Percentiles rank a stretch among this genome's conserved stretches.
phyloP scores from a whole-genome alignment of 345 rosid genomes.

The Camelina laxa region DNA sequence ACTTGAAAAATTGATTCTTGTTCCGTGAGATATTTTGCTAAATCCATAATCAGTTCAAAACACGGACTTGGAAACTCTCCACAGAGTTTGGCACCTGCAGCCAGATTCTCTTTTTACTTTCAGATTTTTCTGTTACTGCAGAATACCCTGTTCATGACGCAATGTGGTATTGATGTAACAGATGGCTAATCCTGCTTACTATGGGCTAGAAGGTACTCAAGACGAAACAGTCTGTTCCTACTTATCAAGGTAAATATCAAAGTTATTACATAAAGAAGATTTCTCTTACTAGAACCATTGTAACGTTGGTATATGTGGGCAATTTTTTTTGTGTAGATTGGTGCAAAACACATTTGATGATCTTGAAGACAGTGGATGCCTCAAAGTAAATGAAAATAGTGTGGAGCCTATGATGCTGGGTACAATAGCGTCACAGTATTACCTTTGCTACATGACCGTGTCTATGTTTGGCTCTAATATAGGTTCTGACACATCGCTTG shows the following conservation, averaged over 20 bases:
- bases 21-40: neutral
- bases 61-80: conserved; percentile 1
- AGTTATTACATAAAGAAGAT: conserved; percentile 16
- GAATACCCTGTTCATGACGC: conserved; percentile 1
- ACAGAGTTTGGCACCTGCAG: conserved; percentile 9
- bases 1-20: neutral
- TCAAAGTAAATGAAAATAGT: conserved; percentile 70
- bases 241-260: conserved; percentile 70
- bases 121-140: neutral
- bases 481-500: conserved; percentile 88
- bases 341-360: conserved; percentile 93
- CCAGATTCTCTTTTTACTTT: neutral
- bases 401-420: conserved; percentile 93
- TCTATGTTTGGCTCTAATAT: conserved; percentile 98
- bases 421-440: conserved; percentile 90
- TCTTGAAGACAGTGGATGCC: conserved; percentile 97
- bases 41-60: conserved; percentile 12
- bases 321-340: conserved; percentile 58
- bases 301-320: conserved; percentile 15
- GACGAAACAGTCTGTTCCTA: conserved; percentile 76
- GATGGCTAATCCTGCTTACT: conserved; percentile 97
- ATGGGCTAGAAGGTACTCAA: conserved; percentile 78
- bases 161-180: conserved; percentile 44
- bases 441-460: conserved; percentile 90
- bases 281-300: conserved; percentile 19